Percentiles rank a stretch among this genome's conserved stretches.
phyloP scores from a whole-genome alignment of 305 asterid species.

The Coffea humblotiana region DNA sequence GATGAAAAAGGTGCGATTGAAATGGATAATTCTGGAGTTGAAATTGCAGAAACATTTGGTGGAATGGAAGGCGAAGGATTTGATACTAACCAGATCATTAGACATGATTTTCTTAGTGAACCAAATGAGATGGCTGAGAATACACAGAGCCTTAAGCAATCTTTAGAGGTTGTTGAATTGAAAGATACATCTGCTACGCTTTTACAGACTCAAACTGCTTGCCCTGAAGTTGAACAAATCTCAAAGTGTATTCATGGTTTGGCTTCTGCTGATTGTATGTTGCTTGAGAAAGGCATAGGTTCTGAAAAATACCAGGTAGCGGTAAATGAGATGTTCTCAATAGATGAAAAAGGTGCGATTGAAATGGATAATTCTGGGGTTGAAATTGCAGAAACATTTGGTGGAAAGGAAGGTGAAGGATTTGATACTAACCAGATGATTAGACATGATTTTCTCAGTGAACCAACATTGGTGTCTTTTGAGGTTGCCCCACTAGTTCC shows the following conservation, averaged over 20 bases:
- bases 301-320: conserved; percentile 28
- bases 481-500: conserved; percentile 26
- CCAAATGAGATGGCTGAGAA: conserved; percentile 23
- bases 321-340: conserved; percentile 26
- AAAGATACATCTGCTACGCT: conserved; percentile 22
- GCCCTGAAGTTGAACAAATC: conserved; percentile 29
- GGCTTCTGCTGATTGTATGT: conserved; percentile 33
- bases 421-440: conserved; percentile 17
- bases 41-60: conserved; percentile 19
- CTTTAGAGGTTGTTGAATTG: conserved; percentile 34
- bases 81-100: conserved; percentile 16
- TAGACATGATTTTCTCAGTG: conserved; percentile 22
- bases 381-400: conserved; percentile 20
- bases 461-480: conserved; percentile 20
- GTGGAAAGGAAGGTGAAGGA: conserved; percentile 20
- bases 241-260: conserved; percentile 17
- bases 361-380: conserved; percentile 25
- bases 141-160: conserved; percentile 20
- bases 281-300: conserved; percentile 27
- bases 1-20: conserved; percentile 28
- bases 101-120: conserved; percentile 25
- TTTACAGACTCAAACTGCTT: conserved; percentile 23
- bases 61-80: conserved; percentile 20
- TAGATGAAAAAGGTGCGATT: conserved; percentile 28
- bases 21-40: conserved; percentile 24